Conservation (phyloP, 1,284 basidiomycete species). For the Xerocomus minutiporus region DNA sequence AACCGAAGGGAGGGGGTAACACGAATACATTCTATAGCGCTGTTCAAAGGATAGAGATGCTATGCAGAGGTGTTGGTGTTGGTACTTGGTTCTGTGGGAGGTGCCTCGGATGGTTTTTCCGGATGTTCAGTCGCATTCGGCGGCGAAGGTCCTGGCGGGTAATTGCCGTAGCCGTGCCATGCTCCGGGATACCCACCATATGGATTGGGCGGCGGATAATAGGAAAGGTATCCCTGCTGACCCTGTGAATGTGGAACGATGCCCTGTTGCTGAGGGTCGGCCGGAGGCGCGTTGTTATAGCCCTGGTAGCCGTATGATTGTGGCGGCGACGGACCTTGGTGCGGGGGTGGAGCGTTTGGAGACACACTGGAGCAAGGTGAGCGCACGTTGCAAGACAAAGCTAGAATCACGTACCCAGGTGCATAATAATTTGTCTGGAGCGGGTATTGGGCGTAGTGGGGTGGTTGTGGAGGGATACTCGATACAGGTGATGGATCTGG, state of each 20-base stretch:
- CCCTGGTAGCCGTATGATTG: slow-evolving; percentile 28
- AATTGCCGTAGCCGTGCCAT: slow-evolving; percentile 27
- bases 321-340: slow-evolving; percentile 18
- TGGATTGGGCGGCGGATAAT: slow-evolving; percentile 27
- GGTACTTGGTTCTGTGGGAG: slow-evolving; percentile 16
- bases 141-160: slow-evolving; percentile 24
- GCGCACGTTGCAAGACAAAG: background rate
- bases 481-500: slow-evolving; percentile 25
- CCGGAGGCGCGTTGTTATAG: slow-evolving; percentile 20
- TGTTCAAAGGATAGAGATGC: slow-evolving; percentile 3
- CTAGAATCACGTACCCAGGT: slow-evolving; percentile 20
- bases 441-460: slow-evolving; percentile 30
- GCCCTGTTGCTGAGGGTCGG: slow-evolving; percentile 27
- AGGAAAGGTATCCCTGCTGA: slow-evolving; percentile 25
- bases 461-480: slow-evolving; percentile 19
- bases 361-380: slow-evolving; percentile 20
- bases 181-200: slow-evolving; percentile 27
- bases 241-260: slow-evolving; percentile 20
- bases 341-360: slow-evolving; percentile 14
- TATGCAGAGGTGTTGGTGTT: slow-evolving; percentile 21
- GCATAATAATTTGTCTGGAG: slow-evolving; percentile 24
- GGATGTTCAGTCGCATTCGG: slow-evolving; percentile 13
- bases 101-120: slow-evolving; percentile 27
- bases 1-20: slow-evolving; percentile 1
- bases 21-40: slow-evolving; percentile 24